Base-by-base conservation (phyloP, 352 stramenopile genomes). In the Globisporangium paroecandrum region DNA sequence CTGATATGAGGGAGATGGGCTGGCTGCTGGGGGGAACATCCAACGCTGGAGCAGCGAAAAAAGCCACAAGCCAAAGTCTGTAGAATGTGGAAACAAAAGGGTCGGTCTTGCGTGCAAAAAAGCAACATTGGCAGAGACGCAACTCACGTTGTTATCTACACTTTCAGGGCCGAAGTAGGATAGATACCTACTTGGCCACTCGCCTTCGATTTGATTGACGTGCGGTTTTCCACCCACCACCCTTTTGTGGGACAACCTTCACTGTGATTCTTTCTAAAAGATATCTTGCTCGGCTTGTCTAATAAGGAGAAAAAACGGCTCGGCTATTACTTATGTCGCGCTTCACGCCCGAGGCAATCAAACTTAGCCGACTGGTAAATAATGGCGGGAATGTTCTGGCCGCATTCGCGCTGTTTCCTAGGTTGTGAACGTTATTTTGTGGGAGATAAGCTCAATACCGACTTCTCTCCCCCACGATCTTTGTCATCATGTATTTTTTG, bases 61-160 rank as follows among this genome's bases (percentile, higher is more conserved):
- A 29, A 29, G 25, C 27, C 3, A 29, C 27, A 58, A 27, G 13
- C 18, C n/a, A 58, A 18, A 54, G 46, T 54, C 6, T 43, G 13
- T 43, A 43, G 36, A 54, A n/a, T 25, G 46, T 25, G 53, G 22
- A 58, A 27, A 62, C 13, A 43, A 62, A 62, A 49, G 34, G 27
- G 22, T 58, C 27, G 27, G 27, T 29, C 53, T 47, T n/a, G 41
- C 41, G 5, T 47, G 15, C 41, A 47, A 27, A 20, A 20, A 18
- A 27, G 53, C 27, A 36, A 58, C 9, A 27, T 18, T 18, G 53
- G 53, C 13, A 58, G 51, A 58, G 53, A 58, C 46, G 46, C 18
- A 54, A 54, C 18, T 54, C 22, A 15, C 41, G 4, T 47, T 47
- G 41, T 9, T 47, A n/a, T 47, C 41, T n/a, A 4, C 41, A 47